phyloP scores from a whole-genome alignment of 1,139 yeast genomes.

The Meyerozyma smithsonii region DNA sequence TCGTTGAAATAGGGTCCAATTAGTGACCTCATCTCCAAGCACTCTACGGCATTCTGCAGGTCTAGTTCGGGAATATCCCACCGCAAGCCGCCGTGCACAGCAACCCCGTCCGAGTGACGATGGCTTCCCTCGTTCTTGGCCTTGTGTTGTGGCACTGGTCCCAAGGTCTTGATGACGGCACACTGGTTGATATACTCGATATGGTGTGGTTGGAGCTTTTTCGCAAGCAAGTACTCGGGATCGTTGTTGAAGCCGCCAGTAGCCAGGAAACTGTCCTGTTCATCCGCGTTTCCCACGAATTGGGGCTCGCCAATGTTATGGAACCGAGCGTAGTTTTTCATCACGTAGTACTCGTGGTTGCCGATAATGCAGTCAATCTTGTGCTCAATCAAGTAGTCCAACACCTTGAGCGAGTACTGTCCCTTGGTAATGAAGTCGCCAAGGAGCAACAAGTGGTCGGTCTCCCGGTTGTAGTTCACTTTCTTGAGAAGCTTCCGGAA shows the following conservation, averaged over 20 bases:
- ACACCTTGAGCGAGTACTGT: conserved; percentile 62
- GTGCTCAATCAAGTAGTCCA: conserved; percentile 60
- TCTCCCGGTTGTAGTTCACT: conserved; percentile 35
- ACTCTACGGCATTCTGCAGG: conserved; percentile 59
- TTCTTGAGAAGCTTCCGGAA: conserved; percentile 47
- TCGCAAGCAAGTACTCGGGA: conserved; percentile 58
- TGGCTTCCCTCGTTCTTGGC: conserved; percentile 16
- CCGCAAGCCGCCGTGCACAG: conserved; percentile 74
- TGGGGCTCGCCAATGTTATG: conserved; percentile 44
- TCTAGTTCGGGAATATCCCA: conserved; percentile 51
- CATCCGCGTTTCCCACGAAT: conserved; percentile 9
- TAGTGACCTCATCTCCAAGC: conserved; percentile 58
- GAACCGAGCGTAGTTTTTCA: conserved; percentile 55
- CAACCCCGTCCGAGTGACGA: conserved; percentile 42
- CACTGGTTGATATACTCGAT: conserved; percentile 55
- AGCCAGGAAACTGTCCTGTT: background rate
- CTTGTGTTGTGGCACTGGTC: conserved; percentile 49
- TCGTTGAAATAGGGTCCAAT: conserved; percentile 52
- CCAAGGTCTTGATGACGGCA: conserved; percentile 59
- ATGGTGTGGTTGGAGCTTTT: conserved; percentile 55
- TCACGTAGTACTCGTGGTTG: conserved; percentile 73
- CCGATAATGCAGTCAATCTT: conserved; percentile 75
- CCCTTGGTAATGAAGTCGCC: conserved; percentile 92
- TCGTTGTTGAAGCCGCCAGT: conserved; percentile 38
- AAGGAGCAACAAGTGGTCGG: conserved; percentile 62